Percentiles rank a stretch among this genome's conserved stretches.
phyloP scores from a whole-genome alignment of 441 rosid genomes.

The Daphne laureola region DNA sequence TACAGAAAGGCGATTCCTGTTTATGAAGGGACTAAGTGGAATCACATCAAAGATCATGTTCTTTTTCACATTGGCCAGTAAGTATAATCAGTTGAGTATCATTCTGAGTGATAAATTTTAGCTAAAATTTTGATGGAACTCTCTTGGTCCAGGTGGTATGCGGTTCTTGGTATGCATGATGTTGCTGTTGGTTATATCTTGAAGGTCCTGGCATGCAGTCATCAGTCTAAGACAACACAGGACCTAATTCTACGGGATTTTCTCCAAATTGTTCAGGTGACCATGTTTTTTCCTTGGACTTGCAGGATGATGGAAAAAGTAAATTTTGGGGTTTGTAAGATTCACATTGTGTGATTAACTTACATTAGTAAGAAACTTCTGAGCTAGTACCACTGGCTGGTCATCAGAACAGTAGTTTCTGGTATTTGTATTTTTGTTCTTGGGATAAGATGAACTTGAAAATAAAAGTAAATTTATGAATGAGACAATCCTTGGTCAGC shows the following conservation, averaged over 20 bases:
- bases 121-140: slow-evolving; percentile 17
- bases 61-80: slow-evolving; percentile 97
- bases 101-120: slow-evolving; percentile 15
- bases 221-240: slow-evolving; percentile 88
- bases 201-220: slow-evolving; percentile 76
- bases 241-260: slow-evolving; percentile 83
- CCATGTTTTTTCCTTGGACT: slow-evolving; percentile 11
- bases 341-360: neutral
- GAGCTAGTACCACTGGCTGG: neutral
- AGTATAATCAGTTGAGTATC: slow-evolving; percentile 26
- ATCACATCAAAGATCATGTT: slow-evolving; percentile 91
- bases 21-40: slow-evolving; percentile 82
- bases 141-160: slow-evolving; percentile 71
- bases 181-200: slow-evolving; percentile 77
- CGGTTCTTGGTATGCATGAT: slow-evolving; percentile 86
- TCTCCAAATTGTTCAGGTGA: slow-evolving; percentile 77
- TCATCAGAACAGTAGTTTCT: neutral
- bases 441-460: no score
- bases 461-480: no score
- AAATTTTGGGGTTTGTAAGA: neutral
- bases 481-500: no score
- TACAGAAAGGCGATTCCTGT: slow-evolving; percentile 86
- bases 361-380: neutral
- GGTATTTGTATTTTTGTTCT: neutral
- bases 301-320: slow-evolving; percentile 10